A percentile compares a stretch with the other conserved stretches of the same genome.
phyloP scores from a whole-genome alignment of 352 stramenopile genomes.

The Detonula confervacea region DNA sequence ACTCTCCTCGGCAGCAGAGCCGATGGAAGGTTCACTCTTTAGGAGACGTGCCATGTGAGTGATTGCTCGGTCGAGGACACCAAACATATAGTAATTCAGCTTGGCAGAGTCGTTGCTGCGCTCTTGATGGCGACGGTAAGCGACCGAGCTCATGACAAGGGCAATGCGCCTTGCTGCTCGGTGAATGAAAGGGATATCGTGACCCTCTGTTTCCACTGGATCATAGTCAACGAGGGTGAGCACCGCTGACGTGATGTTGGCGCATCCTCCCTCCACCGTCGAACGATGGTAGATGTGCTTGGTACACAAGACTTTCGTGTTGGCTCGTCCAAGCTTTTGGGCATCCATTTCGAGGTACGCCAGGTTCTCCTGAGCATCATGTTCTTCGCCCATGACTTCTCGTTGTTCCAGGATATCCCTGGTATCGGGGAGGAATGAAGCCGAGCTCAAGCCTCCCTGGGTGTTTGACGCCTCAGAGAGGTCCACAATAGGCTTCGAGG shows the following conservation, averaged over 20 bases:
- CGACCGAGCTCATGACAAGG: not conserved
- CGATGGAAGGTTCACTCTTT: not conserved
- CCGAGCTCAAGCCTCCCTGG: not conserved
- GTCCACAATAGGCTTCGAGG: not conserved
- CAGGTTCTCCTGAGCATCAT: not conserved
- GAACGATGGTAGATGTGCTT: not conserved
- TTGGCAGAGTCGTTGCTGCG: not conserved
- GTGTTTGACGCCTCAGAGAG: not conserved
- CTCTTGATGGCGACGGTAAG: not conserved
- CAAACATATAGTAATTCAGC: not conserved
- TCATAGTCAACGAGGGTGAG: not conserved
- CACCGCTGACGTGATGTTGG: not conserved
- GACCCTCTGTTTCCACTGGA: not conserved
- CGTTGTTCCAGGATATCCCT: not conserved
- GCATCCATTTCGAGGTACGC: not conserved
- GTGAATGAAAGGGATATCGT: constrained; percentile 1
- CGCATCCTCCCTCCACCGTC: not conserved
- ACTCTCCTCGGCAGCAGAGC: not conserved
- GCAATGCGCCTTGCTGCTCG: not conserved
- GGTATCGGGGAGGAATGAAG: not conserved
- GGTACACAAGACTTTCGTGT: not conserved
- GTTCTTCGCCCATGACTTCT: constrained; percentile 1
- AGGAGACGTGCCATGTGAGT: not conserved
- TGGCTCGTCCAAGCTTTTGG: not conserved
- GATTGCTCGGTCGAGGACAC: not conserved